A percentile compares a stretch with the other conserved stretches of the same genome.
phyloP scores from a whole-genome alignment of 179 eudicot species.

The Actinidia arguta region DNA sequence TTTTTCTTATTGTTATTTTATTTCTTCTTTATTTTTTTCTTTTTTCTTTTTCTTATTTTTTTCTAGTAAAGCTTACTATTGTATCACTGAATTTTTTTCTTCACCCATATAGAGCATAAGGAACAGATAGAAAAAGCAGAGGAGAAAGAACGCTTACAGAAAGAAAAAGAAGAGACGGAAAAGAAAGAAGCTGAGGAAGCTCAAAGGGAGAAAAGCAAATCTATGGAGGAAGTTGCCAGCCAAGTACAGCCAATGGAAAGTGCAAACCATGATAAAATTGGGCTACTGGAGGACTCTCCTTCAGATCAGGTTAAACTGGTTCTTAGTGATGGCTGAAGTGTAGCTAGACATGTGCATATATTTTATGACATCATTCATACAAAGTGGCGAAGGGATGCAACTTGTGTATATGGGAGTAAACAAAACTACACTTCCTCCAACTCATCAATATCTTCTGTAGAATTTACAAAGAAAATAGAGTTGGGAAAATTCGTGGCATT shows the following conservation, averaged over 20 bases:
- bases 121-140: slow-evolving; percentile 95
- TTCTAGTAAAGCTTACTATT: neutral
- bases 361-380: neutral
- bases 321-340: slow-evolving; percentile 7
- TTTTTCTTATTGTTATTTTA: neutral
- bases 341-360: neutral
- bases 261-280: slow-evolving; percentile 48
- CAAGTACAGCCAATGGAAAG: slow-evolving; percentile 38
- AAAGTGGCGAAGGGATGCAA: neutral
- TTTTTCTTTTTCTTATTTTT: neutral
- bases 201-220: slow-evolving; percentile 41
- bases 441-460: neutral
- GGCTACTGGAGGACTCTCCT: slow-evolving; percentile 46
- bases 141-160: slow-evolving; percentile 86
- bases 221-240: slow-evolving; percentile 42
- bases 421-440: slow-evolving; percentile 1
- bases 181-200: slow-evolving; percentile 66
- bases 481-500: neutral
- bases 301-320: slow-evolving; percentile 52
- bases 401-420: neutral
- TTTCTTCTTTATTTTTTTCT: neutral
- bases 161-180: slow-evolving; percentile 86
- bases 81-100: neutral
- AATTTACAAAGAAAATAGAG: neutral
- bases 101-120: slow-evolving; percentile 64